Percentiles rank a stretch among this genome's conserved stretches.
phyloP scores from a whole-genome alignment of 768 basidiomycete genomes.

The Termitomyces sp. region DNA sequence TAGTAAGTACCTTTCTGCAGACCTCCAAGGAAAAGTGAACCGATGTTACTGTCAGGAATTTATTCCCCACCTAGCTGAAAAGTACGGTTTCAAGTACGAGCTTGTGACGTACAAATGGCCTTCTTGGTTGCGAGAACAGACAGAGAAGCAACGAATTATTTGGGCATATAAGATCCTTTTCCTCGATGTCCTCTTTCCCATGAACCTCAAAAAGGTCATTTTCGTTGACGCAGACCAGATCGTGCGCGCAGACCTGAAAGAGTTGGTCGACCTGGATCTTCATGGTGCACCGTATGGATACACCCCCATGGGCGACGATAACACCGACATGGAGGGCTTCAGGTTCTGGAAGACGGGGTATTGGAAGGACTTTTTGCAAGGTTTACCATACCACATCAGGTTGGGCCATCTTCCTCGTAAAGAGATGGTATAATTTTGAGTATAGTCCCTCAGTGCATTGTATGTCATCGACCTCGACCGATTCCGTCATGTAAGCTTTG shows the following conservation, averaged over 20 bases:
- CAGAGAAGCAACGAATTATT: slow-evolving; percentile 96
- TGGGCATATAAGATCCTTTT: slow-evolving; percentile 99
- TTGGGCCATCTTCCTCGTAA: slow-evolving; percentile 23
- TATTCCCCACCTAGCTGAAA: slow-evolving; percentile 86
- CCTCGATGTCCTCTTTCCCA: slow-evolving; percentile 97
- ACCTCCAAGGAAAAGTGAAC: neutral
- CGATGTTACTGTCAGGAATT: slow-evolving; percentile 63
- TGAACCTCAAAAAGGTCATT: slow-evolving; percentile 98
- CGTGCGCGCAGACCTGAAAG: slow-evolving; percentile 92
- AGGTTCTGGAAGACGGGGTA: slow-evolving; percentile 99
- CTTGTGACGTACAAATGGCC: slow-evolving; percentile 99
- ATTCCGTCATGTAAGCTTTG: slow-evolving; percentile 76
- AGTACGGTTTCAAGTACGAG: slow-evolving; percentile 94
- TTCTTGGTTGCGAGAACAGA: slow-evolving; percentile 93
- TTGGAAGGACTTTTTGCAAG: slow-evolving; percentile 85
- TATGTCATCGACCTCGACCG: slow-evolving; percentile 95
- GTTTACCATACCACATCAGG: slow-evolving; percentile 94
- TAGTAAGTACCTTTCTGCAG: slow-evolving; percentile 43
- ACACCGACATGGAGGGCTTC: slow-evolving; percentile 94
- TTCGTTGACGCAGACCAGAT: slow-evolving; percentile 99
- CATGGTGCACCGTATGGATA: slow-evolving; percentile 94
- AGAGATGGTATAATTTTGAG: neutral
- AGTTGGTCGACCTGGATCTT: slow-evolving; percentile 89
- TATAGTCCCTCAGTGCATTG: slow-evolving; percentile 56
- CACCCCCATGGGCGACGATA: slow-evolving; percentile 96